phyloP scores from a whole-genome alignment of 2,329 filamentous ascomycete species.

The Colletotrichum orchidophilum region DNA sequence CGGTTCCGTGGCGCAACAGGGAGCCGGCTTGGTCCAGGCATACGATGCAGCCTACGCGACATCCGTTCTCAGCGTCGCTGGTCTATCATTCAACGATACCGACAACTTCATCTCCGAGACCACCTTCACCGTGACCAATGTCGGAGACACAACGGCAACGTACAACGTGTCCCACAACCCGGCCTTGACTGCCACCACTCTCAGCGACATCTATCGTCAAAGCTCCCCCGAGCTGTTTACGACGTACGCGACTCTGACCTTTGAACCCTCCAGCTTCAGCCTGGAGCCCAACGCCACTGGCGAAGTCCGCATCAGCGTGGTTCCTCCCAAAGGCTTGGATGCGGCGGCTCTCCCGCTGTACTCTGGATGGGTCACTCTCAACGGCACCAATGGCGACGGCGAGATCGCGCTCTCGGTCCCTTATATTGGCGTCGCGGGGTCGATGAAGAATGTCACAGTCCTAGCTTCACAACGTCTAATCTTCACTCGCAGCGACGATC shows the following conservation, averaged over 20 bases:
- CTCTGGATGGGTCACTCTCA: slow-evolving; percentile 53
- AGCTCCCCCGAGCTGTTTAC: slow-evolving; percentile 34
- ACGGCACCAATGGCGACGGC: slow-evolving; percentile 46
- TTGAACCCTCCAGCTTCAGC: slow-evolving; percentile 10
- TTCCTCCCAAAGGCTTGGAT: slow-evolving; percentile 48
- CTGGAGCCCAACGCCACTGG: slow-evolving; percentile 46
- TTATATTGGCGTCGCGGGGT: slow-evolving; percentile 24
- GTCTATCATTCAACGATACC: slow-evolving; percentile 71
- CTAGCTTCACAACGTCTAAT: slow-evolving; percentile 3
- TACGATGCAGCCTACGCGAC: slow-evolving; percentile 66
- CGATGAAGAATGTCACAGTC: slow-evolving; percentile 27
- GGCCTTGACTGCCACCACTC: slow-evolving; percentile 50
- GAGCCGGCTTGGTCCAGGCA: slow-evolving; percentile 67
- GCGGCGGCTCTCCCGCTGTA: slow-evolving; percentile 49
- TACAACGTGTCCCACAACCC: slow-evolving; percentile 62
- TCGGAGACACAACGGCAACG: slow-evolving; percentile 54
- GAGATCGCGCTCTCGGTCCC: slow-evolving; percentile 9
- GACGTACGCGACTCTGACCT: slow-evolving; percentile 43
- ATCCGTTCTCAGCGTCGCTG: slow-evolving; percentile 61
- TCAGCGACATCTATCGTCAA: slow-evolving; percentile 57
- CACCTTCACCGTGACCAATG: slow-evolving; percentile 66
- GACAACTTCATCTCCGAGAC: slow-evolving; percentile 59
- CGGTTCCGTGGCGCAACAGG: slow-evolving; percentile 68
- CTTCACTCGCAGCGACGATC: slow-evolving; percentile 21
- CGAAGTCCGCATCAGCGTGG: slow-evolving; percentile 55